These are phyloP conservation scores for Bruguiera hainesii DNA, from an alignment of 441 rosid species.

Conservation along the genomic window DNA sequence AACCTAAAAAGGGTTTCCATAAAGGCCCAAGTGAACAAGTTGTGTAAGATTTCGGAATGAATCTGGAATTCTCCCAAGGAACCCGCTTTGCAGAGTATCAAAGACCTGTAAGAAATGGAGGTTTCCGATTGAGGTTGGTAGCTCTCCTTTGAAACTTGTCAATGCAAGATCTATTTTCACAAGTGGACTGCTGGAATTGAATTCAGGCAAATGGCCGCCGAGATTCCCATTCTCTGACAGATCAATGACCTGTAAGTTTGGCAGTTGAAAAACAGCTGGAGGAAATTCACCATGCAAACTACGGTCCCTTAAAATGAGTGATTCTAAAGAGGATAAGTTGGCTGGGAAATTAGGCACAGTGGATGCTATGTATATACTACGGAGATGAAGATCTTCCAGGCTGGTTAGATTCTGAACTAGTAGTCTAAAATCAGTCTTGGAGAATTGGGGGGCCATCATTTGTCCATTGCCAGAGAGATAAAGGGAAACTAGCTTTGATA, in stretches of 20 bases:
- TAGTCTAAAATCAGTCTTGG: background rate
- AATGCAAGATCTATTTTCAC: background rate
- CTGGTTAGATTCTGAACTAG: slow-evolving; percentile 5
- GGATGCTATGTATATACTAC: background rate
- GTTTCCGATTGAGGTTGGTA: background rate
- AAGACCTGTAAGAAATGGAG: background rate
- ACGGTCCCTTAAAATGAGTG: slow-evolving; percentile 6
- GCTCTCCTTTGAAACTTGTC: background rate
- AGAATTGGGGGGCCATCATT: background rate
- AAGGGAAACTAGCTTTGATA: background rate
- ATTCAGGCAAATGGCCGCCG: slow-evolving; percentile 3
- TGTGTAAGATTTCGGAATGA: slow-evolving; percentile 1
- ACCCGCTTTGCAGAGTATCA: background rate
- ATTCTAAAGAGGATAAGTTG: background rate
- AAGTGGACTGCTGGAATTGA: slow-evolving; percentile 5
- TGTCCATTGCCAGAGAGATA: background rate
- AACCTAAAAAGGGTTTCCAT: background rate
- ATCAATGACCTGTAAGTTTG: background rate
- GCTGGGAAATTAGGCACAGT: background rate
- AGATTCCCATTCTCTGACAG: background rate
- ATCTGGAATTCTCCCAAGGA: slow-evolving; percentile 14
- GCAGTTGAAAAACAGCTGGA: background rate
- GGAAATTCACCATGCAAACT: slow-evolving; percentile 6
- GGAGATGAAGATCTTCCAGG: background rate
- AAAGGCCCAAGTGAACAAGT: background rate